Evolutionary conservation across 2,329 filamentous ascomycete species (phyloP).

Genomic region (Ophiostoma sp.): DNA sequence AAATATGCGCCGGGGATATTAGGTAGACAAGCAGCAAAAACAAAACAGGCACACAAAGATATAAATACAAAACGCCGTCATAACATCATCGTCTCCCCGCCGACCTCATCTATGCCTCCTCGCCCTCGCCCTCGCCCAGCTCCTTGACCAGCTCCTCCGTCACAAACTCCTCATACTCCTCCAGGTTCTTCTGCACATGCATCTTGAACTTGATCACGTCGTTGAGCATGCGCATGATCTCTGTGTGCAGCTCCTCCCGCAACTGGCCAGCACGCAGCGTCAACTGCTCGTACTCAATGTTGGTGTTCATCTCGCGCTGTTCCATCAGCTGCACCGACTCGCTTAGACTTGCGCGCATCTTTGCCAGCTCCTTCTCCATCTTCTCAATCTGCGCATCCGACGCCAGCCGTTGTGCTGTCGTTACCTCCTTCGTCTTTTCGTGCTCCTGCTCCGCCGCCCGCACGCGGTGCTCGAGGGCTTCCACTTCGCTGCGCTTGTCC

Average conservation of each 20-base stretch:
- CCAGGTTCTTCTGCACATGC: slow-evolving; percentile 84
- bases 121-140: slow-evolving; percentile 53
- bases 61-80: slow-evolving; percentile 12
- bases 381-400: slow-evolving; percentile 94
- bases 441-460: slow-evolving; percentile 88
- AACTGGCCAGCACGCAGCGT: slow-evolving; percentile 76
- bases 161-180: slow-evolving; percentile 91
- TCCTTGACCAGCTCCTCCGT: slow-evolving; percentile 88
- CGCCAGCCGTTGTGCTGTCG: slow-evolving; percentile 77
- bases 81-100: slow-evolving; percentile 2
- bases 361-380: slow-evolving; percentile 96
- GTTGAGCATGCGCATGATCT: slow-evolving; percentile 92
- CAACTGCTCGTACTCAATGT: slow-evolving; percentile 94
- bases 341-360: slow-evolving; percentile 76
- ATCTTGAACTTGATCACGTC: slow-evolving; percentile 99
- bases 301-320: slow-evolving; percentile 92
- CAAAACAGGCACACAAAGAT: background rate
- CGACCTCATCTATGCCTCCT: slow-evolving; percentile 24
- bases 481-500: slow-evolving; percentile 88
- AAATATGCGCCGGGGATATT: too few relatives aligned
- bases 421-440: slow-evolving; percentile 84
- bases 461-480: slow-evolving; percentile 82
- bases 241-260: slow-evolving; percentile 95
- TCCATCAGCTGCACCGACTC: slow-evolving; percentile 90
- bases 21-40: too few relatives aligned